Conservation (phyloP, 2,329 filamentous ascomycete genomes). For the Mycosphaerelloides madeirae region DNA sequence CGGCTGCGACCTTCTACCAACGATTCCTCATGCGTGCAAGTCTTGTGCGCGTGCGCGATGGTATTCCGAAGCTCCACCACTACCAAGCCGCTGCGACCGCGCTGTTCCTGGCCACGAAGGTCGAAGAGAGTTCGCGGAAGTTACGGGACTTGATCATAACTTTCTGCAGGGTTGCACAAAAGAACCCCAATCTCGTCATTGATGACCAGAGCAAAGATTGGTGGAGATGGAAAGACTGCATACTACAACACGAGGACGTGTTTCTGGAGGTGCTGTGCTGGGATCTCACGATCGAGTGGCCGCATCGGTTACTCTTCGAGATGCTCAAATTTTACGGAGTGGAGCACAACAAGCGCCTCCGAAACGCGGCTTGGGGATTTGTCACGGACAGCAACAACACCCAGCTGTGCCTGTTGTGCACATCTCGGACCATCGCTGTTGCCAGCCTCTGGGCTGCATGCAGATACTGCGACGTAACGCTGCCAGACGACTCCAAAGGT, state of each 20-base stretch:
- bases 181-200: conserved; percentile 81
- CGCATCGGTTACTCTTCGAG: conserved; percentile 78
- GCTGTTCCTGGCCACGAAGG: conserved; percentile 92
- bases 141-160: conserved; percentile 92
- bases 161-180: conserved; percentile 90
- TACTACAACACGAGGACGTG: conserved; percentile 85
- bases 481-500: conserved; percentile 68
- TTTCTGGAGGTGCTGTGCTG: conserved; percentile 91
- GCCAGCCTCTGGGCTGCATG: conserved; percentile 83
- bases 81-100: conserved; percentile 83
- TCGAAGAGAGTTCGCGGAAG: conserved; percentile 93
- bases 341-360: conserved; percentile 72
- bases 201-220: conserved; percentile 98
- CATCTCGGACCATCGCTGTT: conserved; percentile 74
- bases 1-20: conserved; percentile 91
- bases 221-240: conserved; percentile 95
- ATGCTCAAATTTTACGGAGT: conserved; percentile 69
- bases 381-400: conserved; percentile 87
- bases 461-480: conserved; percentile 65
- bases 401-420: conserved; percentile 74
- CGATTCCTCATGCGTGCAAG: conserved; percentile 89
- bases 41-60: conserved; percentile 66
- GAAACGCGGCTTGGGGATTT: conserved; percentile 89
- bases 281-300: conserved; percentile 84
- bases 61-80: conserved; percentile 70